Base-by-base conservation (phyloP, 352 stramenopile genomes). In the Globisporangium solare region DNA sequence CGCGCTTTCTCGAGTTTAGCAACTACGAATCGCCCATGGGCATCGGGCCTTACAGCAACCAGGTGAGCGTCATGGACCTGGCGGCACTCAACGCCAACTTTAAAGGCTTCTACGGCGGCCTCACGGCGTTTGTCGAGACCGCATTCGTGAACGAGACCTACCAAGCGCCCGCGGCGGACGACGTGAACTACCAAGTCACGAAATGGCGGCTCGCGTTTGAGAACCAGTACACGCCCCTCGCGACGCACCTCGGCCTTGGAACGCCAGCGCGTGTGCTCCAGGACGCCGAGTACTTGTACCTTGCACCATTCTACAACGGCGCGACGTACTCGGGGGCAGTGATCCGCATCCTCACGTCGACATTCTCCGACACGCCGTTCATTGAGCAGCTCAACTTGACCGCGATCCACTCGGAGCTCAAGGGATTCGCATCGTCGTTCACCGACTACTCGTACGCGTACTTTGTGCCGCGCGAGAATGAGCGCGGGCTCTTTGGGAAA, bases 1-100 rank as follows among this genome's bases (percentile, higher is more conserved):
- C 83, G 39, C 75, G 76, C 15, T 90, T 89, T 35, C 77, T 80
- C 41, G 83, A 93, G 47, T 89, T 93, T 58, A 93, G 80, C 40
- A 77, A 90, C 59, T 88, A 91, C 54, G 74, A 88, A 11, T 81
- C 80, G 0, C 57, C 49, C 0, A 66, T 87, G 8, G 83, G 83
- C 8, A 79, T 89, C 39, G 83, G 83, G 0, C 83, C 83, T 14
- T 93, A 89, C 63, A 24, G 56, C 12, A 64, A 61, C 15, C 83
- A 93, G 57, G 66, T 90, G 10, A 18, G 63, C 18, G 64, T 86
- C 18, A 76, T 93, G 54, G 68, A 93, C 35, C 61, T 91, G 45
- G 56, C 72, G 8, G 50, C 64, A n/a, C n/a, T 77, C 12, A 56
- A 91, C 47, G 47, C 70, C 1, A 56, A 66, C 18, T 79, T 86